A percentile compares a stretch with the other conserved stretches of the same genome.
Evolutionary conservation across 495 filamentous ascomycete species (phyloP).

Genomic region (Friedmanniomyces simplex): DNA sequence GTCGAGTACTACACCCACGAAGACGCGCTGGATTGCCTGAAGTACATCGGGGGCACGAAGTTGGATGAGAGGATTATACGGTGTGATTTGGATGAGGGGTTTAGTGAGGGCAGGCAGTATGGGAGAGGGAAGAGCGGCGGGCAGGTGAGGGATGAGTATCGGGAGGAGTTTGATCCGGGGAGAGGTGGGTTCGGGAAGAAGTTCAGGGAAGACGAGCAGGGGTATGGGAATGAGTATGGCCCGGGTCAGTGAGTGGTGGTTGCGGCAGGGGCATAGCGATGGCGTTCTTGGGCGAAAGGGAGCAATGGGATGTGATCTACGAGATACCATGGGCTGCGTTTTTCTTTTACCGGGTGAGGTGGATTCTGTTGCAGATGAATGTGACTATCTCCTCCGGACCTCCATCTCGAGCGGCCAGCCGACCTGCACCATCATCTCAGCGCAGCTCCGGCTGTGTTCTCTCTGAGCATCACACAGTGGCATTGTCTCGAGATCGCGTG

Average conservation of each 20-base stretch:
- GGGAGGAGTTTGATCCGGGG: conserved; percentile 90
- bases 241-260: background rate
- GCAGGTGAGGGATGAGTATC: conserved; percentile 94
- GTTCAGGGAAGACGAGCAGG: conserved; percentile 22
- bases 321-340: background rate
- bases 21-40: conserved; percentile 93
- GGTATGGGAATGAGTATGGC: conserved; percentile 8
- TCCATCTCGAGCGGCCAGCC: too few relatives aligned
- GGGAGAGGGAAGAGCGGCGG: conserved; percentile 84
- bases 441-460: too few relatives aligned
- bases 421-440: too few relatives aligned
- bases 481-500: too few relatives aligned
- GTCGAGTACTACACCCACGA: conserved; percentile 98
- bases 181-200: conserved; percentile 66
- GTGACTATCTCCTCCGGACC: too few relatives aligned
- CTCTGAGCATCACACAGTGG: too few relatives aligned
- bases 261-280: background rate
- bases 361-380: too few relatives aligned
- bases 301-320: background rate
- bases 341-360: too few relatives aligned
- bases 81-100: conserved; percentile 94
- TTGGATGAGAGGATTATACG: conserved; percentile 93
- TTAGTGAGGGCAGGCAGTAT: conserved; percentile 91
- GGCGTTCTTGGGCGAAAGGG: background rate
- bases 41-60: conserved; percentile 98